These are phyloP conservation scores for Gentiana macrophylla DNA, from an alignment of 257 asterid genomes.

Conservation along the genomic window DNA sequence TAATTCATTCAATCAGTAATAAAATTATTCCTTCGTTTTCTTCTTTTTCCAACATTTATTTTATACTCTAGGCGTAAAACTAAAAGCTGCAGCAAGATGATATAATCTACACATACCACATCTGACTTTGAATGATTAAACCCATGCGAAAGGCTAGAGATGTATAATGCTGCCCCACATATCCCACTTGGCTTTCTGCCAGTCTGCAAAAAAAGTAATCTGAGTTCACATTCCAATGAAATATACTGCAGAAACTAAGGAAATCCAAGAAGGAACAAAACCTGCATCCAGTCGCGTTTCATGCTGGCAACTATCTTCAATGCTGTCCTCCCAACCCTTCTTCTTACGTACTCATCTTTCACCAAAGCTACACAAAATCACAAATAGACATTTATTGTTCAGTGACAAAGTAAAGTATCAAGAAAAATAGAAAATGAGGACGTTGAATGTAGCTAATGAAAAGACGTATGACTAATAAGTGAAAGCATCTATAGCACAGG, in stretches of 20 bases:
- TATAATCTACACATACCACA: conserved; percentile 40
- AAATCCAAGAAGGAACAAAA: not conserved
- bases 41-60: not conserved
- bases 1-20: too few species aligned
- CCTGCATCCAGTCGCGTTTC: conserved; percentile 99
- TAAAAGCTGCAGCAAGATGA: not conserved
- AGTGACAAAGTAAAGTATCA: too few species aligned
- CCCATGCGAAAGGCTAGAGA: conserved; percentile 75
- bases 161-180: conserved; percentile 89
- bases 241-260: not conserved
- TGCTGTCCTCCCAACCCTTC: conserved; percentile 18
- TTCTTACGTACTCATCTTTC: not conserved
- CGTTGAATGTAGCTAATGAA: not conserved
- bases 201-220: conserved; percentile 40
- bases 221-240: not conserved
- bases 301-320: conserved; percentile 46
- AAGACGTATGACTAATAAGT: not conserved
- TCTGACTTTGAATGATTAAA: conserved; percentile 55
- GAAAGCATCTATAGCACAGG: too few species aligned
- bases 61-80: not conserved
- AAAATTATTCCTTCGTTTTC: not conserved
- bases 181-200: conserved; percentile 96
- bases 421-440: not conserved
- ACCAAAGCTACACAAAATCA: conserved; percentile 7
- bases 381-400: not conserved